Conservation (phyloP, 164 flowering plant genomes). For the Stephania japonica region DNA sequence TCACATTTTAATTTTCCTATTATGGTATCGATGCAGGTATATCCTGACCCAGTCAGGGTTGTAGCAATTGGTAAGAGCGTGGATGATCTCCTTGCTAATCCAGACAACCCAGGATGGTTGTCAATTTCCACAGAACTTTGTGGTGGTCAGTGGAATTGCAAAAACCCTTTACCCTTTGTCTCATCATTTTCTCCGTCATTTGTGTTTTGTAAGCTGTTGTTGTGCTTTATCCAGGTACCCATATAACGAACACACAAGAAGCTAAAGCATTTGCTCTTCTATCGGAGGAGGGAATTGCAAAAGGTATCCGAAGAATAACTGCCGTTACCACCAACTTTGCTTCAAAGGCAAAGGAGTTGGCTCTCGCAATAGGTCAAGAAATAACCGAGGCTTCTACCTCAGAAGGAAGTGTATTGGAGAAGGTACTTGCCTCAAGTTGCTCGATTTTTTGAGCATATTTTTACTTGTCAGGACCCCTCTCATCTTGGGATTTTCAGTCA, state of each 20-base stretch:
- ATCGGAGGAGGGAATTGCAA: conserved; percentile 94
- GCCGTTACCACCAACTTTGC: conserved; percentile 86
- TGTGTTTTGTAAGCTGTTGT: conserved; percentile 7
- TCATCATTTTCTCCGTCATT: background rate
- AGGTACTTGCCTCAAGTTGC: conserved; percentile 43
- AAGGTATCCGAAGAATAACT: conserved; percentile 85
- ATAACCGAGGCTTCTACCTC: conserved; percentile 51
- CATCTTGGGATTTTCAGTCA: background rate
- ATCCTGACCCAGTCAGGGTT: conserved; percentile 98
- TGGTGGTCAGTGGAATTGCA: conserved; percentile 57
- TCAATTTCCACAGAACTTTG: conserved; percentile 83
- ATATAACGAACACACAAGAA: conserved; percentile 87
- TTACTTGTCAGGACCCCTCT: background rate
- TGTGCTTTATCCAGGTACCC: conserved; percentile 60
- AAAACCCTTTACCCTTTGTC: background rate
- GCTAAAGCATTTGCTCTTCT: conserved; percentile 90
- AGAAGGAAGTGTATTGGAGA: conserved; percentile 60
- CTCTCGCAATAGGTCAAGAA: conserved; percentile 59
- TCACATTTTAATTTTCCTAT: background rate
- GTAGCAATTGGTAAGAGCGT: conserved; percentile 82
- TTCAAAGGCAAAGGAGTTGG: conserved; percentile 59
- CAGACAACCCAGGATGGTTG: conserved; percentile 72
- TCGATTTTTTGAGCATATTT: background rate
- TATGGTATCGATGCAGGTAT: conserved; percentile 44
- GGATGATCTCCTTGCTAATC: conserved; percentile 79